Evolutionary conservation across 1,284 basidiomycete species (phyloP).

Genomic region (Cutaneotrichosporon sp.): DNA sequence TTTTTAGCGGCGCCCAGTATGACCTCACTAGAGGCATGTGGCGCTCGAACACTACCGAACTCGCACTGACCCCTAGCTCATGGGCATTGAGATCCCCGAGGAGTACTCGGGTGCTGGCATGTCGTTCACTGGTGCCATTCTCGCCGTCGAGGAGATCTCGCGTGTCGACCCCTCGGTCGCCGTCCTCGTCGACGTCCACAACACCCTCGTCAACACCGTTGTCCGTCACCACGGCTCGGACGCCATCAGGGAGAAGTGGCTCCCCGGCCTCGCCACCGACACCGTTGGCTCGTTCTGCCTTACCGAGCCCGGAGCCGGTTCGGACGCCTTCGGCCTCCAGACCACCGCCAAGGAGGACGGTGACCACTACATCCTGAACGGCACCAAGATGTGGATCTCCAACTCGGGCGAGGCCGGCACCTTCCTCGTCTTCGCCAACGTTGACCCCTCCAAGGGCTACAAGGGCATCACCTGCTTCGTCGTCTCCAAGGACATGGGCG

Average conservation of each 20-base stretch:
- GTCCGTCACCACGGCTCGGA: constrained; percentile 81
- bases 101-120: constrained; percentile 84
- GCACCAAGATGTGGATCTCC: constrained; percentile 99
- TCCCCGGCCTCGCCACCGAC: constrained; percentile 75
- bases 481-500: constrained; percentile 93
- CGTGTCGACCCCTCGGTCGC: constrained; percentile 96
- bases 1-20: constrained; percentile 41
- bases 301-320: constrained; percentile 88
- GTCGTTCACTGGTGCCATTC: constrained; percentile 92
- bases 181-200: constrained; percentile 96
- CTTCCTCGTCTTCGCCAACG: constrained; percentile 84
- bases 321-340: constrained; percentile 95
- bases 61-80: constrained; percentile 46
- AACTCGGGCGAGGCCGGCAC: constrained; percentile 96
- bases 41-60: neutral
- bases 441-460: constrained; percentile 93
- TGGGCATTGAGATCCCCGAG: constrained; percentile 91
- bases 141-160: constrained; percentile 88
- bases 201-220: constrained; percentile 95
- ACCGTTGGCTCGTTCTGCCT: constrained; percentile 95
- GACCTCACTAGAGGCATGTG: neutral
- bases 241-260: constrained; percentile 82
- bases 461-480: constrained; percentile 99
- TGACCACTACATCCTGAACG: constrained; percentile 36
- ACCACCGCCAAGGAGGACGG: constrained; percentile 80